phyloP scores from a whole-genome alignment of 1,284 basidiomycete genomes.

The Schizopora paradoxa region DNA sequence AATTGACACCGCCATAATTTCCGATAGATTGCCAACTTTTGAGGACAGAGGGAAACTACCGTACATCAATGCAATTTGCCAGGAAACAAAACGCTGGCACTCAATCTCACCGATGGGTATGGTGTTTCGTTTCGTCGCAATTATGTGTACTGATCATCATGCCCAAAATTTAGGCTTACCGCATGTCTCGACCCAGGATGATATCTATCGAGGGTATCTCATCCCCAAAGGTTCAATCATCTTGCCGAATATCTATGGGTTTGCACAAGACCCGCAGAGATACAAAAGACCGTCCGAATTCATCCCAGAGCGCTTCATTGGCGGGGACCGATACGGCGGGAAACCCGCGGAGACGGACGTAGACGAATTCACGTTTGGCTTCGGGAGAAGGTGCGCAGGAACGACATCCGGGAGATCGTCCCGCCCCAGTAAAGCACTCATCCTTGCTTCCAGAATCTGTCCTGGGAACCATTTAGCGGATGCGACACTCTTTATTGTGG shows the following conservation, averaged over 20 bases:
- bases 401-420: not conserved
- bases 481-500: slow-evolving; percentile 18
- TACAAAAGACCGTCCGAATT: too few species aligned
- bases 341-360: slow-evolving; percentile 2
- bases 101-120: slow-evolving; percentile 19
- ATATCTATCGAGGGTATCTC: slow-evolving; percentile 11
- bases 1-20: slow-evolving; percentile 7
- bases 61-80: slow-evolving; percentile 13
- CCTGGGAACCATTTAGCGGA: slow-evolving; percentile 18
- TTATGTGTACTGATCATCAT: not conserved
- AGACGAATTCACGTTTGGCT: not conserved
- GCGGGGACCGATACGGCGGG: not conserved
- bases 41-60: slow-evolving; percentile 11
- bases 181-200: slow-evolving; percentile 17
- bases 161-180: slow-evolving; percentile 11
- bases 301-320: not conserved
- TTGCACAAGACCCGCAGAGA: too few species aligned
- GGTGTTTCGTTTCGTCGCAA: not conserved
- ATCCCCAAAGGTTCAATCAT: slow-evolving; percentile 16
- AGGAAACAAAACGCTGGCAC: slow-evolving; percentile 23
- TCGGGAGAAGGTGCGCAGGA: not conserved
- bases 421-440: too few species aligned
- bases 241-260: slow-evolving; percentile 17
- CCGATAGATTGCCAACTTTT: slow-evolving; percentile 5
- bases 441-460: slow-evolving; percentile 8